A percentile compares a stretch with the other conserved stretches of the same genome.
Evolutionary conservation across 805 yeast genomes (phyloP).

Genomic region (Cyberlindnera samutprakarnensis): DNA sequence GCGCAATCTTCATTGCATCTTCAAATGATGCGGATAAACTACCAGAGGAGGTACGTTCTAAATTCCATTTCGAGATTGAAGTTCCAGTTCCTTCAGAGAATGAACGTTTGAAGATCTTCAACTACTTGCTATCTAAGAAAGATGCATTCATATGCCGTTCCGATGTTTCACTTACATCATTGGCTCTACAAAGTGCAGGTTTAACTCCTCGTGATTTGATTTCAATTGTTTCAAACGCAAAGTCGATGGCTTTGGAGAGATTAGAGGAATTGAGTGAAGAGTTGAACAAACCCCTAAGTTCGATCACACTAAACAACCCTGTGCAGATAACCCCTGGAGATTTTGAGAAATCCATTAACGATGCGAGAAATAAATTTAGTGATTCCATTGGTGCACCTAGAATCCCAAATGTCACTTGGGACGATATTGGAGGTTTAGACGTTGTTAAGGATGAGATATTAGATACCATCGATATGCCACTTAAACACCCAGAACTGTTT

Average conservation of each 20-base stretch:
- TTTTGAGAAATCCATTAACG: conserved; percentile 62
- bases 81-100: conserved; percentile 71
- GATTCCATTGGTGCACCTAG: conserved; percentile 96
- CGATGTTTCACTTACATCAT: conserved; percentile 46
- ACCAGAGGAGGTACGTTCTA: conserved; percentile 56
- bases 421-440: conserved; percentile 94
- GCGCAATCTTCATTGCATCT: conserved; percentile 55
- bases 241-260: conserved; percentile 47
- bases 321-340: conserved; percentile 49
- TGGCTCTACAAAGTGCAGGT: conserved; percentile 89
- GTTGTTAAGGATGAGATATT: conserved; percentile 84
- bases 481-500: conserved; percentile 87
- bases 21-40: conserved; percentile 61
- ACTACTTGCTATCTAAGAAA: conserved; percentile 34
- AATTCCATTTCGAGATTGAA: conserved; percentile 69
- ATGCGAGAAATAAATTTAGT: conserved; percentile 80
- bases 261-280: conserved; percentile 25
- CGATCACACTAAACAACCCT: conserved; percentile 37
- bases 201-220: conserved; percentile 75
- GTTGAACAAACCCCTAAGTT: conserved; percentile 5
- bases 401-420: conserved; percentile 94
- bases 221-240: conserved; percentile 64
- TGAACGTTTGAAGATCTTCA: conserved; percentile 63
- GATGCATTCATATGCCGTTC: conserved; percentile 23
- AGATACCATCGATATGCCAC: conserved; percentile 94